A percentile compares a stretch with the other conserved stretches of the same genome.
These are phyloP conservation scores for Clavispora santaluciae DNA, from an alignment of 805 yeast genomes.

Conservation along the genomic window DNA sequence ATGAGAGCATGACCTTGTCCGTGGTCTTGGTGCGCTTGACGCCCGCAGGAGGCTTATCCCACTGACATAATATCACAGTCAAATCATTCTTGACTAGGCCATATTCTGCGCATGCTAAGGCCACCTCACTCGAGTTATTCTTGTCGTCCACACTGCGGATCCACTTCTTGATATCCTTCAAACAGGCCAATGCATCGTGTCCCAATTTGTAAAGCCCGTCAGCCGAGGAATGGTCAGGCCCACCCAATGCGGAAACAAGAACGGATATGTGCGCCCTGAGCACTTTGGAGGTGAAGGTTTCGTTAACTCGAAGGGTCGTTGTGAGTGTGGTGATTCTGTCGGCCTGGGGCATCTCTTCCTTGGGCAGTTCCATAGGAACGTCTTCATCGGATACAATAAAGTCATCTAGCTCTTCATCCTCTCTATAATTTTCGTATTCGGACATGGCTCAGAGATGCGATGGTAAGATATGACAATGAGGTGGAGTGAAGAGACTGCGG, in stretches of 20 bases:
- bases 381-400: constrained; percentile 32
- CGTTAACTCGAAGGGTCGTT: constrained; percentile 25
- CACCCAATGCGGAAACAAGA: constrained; percentile 86
- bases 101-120: constrained; percentile 79
- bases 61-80: constrained; percentile 65
- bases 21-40: constrained; percentile 18
- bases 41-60: constrained; percentile 47
- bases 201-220: constrained; percentile 71
- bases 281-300: constrained; percentile 34
- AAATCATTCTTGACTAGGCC: constrained; percentile 71
- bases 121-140: constrained; percentile 69
- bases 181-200: constrained; percentile 80
- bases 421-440: constrained; percentile 9
- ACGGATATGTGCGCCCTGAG: constrained; percentile 72
- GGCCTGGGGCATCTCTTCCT: constrained; percentile 10
- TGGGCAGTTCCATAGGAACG: constrained; percentile 7
- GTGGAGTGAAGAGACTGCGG: background rate
- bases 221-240: constrained; percentile 62
- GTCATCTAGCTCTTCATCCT: constrained; percentile 28
- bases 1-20: constrained; percentile 64
- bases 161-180: constrained; percentile 88
- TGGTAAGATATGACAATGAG: background rate
- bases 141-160: constrained; percentile 76
- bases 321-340: constrained; percentile 16
- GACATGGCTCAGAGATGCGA: constrained; percentile 2